Conservation (phyloP, 164 flowering plant species). For the Vitis cinerea region DNA sequence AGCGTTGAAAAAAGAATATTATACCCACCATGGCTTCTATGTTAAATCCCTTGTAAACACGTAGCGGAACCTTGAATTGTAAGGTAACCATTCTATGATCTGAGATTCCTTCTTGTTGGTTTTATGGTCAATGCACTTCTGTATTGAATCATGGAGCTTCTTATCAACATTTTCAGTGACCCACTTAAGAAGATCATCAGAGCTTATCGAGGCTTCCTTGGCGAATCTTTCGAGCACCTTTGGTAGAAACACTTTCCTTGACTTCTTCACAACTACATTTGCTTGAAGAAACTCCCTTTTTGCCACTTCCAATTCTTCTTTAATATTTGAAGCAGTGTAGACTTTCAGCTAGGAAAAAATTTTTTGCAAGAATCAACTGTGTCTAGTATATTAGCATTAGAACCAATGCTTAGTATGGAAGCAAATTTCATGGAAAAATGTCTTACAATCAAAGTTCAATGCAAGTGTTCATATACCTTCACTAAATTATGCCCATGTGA, state of each 20-base stretch:
- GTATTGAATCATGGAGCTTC: conserved; percentile 63
- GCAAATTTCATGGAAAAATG: background rate
- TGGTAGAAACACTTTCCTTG: conserved; percentile 68
- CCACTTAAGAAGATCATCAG: conserved; percentile 63
- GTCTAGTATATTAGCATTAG: background rate
- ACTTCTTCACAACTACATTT: conserved; percentile 68
- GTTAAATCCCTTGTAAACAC: conserved; percentile 54
- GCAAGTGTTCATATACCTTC: background rate
- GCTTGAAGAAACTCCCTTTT: conserved; percentile 72
- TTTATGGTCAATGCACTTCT: conserved; percentile 48
- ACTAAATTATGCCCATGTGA: too few relatives aligned
- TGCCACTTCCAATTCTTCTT: conserved; percentile 67
- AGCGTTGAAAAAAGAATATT: conserved; percentile 1
- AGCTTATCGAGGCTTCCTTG: conserved; percentile 52
- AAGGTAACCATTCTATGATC: conserved; percentile 76
- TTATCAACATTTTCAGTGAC: conserved; percentile 58
- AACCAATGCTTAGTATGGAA: background rate
- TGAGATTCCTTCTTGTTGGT: conserved; percentile 50
- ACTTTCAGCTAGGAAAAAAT: conserved; percentile 52
- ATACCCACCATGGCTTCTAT: conserved; percentile 66
- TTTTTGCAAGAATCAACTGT: background rate
- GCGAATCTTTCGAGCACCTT: conserved; percentile 67
- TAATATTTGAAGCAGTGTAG: conserved; percentile 61
- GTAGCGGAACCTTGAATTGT: conserved; percentile 67
- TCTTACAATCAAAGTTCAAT: background rate